A percentile compares a stretch with the other conserved stretches of the same genome.
These are phyloP conservation scores for Cucurbitaria berberidis DNA, from an alignment of 2,329 filamentous ascomycete species.

Conservation along the genomic window DNA sequence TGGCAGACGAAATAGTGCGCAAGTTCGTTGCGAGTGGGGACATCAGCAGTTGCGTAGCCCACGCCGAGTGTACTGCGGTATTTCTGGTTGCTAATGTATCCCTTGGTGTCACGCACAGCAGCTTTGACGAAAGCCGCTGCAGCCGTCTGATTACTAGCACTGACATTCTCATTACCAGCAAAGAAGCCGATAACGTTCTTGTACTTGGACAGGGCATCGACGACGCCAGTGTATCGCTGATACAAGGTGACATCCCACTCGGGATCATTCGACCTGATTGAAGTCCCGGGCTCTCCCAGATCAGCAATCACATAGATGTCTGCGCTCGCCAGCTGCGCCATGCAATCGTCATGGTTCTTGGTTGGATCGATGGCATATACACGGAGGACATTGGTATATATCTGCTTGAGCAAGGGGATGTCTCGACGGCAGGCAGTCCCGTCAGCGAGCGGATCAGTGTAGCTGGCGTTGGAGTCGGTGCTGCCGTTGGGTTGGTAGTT, in stretches of 20 bases:
- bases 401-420: slow-evolving; percentile 77
- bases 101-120: slow-evolving; percentile 92
- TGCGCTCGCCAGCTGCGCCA: slow-evolving; percentile 78
- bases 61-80: slow-evolving; percentile 78
- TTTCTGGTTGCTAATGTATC: slow-evolving; percentile 79
- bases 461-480: slow-evolving; percentile 55
- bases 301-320: slow-evolving; percentile 97
- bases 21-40: slow-evolving; percentile 80
- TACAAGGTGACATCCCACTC: slow-evolving; percentile 81
- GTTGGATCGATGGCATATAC: slow-evolving; percentile 90
- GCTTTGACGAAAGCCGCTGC: slow-evolving; percentile 96
- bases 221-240: slow-evolving; percentile 78
- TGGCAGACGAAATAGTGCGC: slow-evolving; percentile 96
- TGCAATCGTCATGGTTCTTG: slow-evolving; percentile 80
- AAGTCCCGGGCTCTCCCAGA: slow-evolving; percentile 62
- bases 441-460: slow-evolving; percentile 84
- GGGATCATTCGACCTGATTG: slow-evolving; percentile 82
- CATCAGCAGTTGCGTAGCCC: slow-evolving; percentile 95
- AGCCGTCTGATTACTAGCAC: slow-evolving; percentile 82
- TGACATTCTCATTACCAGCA: slow-evolving; percentile 95
- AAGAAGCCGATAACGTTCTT: slow-evolving; percentile 96
- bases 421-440: slow-evolving; percentile 76
- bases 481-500: slow-evolving; percentile 44
- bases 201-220: slow-evolving; percentile 82
- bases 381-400: slow-evolving; percentile 86